Evolutionary conservation across 306 rosid genomes (phyloP), one percentile per base, ranked within the genome.

Genomic region (barrel medic (Medicago truncatula)): DNA sequence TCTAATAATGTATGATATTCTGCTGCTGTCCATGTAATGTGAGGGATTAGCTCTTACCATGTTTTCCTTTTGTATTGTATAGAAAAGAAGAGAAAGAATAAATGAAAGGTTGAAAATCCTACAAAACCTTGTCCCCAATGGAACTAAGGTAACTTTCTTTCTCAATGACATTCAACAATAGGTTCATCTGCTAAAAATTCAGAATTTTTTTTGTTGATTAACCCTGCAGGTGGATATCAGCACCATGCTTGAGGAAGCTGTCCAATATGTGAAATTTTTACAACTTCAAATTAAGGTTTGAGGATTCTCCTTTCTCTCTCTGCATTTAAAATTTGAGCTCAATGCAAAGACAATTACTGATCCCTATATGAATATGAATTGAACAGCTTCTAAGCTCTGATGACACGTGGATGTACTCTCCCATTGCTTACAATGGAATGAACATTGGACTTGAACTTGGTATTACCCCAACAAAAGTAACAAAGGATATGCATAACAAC

Each of bases 171-270:
- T 9, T 50, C 17, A 61, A 14, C 18, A 61, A n/a, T 13, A 1
- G 3, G 21, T 31, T 31, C 7, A 34, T 28, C 31, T 60, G 12
- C 9, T 31, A 4, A 6, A 59, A 46, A 38, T 47, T 44, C 57
- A 60, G 1, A 70, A 14, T 23, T 3, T 25, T 49, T 3, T 9
- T 70, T 16, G 14, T 56, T 47, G n/a, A 38, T 47, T 67, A 77
- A 62, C 1, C 31, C 31, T 80, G 57, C 75, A 91, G 91, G 92
- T 91, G 80, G 97, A 91, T 83, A 85, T 88, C 28, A 89, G 92
- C 88, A 91, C 92, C 76, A 89, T 89, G 92, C 95, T 91, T 44
- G 98, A 93, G 79, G 98, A 93, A 89, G 97, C 93, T 53, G 96
- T 90, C 66, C 90, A 87, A 15, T 90, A 93, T 57, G 98, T 93